Evolutionary conservation across 1,139 yeast genomes (phyloP).

Genomic region (Meyerozyma athensensis): DNA sequence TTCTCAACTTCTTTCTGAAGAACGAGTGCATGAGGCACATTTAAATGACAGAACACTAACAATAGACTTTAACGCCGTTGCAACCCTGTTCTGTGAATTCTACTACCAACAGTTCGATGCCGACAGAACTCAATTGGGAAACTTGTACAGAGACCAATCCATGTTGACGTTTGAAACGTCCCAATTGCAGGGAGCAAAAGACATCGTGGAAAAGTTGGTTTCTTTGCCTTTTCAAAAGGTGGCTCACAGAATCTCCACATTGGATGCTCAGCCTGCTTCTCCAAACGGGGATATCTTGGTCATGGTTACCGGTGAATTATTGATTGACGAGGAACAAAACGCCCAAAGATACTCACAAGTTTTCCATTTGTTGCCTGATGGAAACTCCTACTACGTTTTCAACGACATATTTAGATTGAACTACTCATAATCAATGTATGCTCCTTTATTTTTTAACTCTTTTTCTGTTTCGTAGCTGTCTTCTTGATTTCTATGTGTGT

Average conservation of each 20-base stretch:
- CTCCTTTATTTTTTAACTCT: neutral
- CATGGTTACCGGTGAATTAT: slow-evolving; percentile 95
- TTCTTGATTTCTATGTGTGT: no score
- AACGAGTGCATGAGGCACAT: no score
- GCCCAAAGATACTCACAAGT: slow-evolving; percentile 96
- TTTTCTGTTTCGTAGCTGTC: no score
- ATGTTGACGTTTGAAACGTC: slow-evolving; percentile 96
- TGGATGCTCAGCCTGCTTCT: slow-evolving; percentile 97
- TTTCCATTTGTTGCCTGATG: slow-evolving; percentile 94
- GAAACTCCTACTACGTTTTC: slow-evolving; percentile 84
- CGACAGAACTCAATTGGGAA: slow-evolving; percentile 89
- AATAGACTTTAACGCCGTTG: slow-evolving; percentile 71
- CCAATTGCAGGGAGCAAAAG: slow-evolving; percentile 91
- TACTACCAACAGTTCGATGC: slow-evolving; percentile 94
- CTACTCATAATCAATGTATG: slow-evolving; percentile 40
- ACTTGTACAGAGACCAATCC: slow-evolving; percentile 92
- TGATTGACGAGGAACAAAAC: slow-evolving; percentile 90
- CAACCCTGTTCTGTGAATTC: slow-evolving; percentile 83
- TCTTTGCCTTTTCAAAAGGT: slow-evolving; percentile 90
- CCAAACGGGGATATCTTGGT: slow-evolving; percentile 92
- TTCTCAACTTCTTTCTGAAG: no score
- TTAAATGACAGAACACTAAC: no score
- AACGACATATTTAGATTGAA: slow-evolving; percentile 95
- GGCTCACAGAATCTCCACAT: slow-evolving; percentile 85
- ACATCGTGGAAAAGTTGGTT: slow-evolving; percentile 83